Evolutionary conservation across 2,329 filamentous ascomycete species (phyloP).

Genomic region (Harringtonia lauricola): DNA sequence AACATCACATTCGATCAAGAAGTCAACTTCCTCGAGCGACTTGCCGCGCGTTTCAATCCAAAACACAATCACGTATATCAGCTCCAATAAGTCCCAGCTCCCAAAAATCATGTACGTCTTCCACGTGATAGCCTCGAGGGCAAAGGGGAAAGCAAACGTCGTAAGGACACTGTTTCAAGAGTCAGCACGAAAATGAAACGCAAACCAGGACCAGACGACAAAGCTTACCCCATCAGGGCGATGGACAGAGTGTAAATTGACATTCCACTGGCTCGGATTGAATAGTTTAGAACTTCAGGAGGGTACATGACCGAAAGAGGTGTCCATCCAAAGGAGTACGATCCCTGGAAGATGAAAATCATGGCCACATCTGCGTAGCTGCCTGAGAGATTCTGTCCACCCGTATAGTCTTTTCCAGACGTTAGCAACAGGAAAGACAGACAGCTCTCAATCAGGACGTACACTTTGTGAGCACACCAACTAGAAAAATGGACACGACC

Average conservation of each 20-base stretch:
- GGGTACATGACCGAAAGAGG: neutral
- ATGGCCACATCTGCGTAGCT: neutral
- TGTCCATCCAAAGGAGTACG: neutral
- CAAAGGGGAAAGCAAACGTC: neutral
- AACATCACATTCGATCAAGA: no score
- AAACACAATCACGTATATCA: neutral
- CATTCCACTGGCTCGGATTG: neutral
- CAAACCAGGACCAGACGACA: constrained; percentile 26
- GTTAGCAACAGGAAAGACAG: neutral
- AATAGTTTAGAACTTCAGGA: neutral
- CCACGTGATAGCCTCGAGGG: neutral
- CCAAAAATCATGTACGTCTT: neutral
- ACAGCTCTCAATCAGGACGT: neutral
- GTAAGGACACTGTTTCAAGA: constrained; percentile 22
- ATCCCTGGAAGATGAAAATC: neutral
- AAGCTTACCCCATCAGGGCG: neutral
- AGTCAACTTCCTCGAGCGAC: no score
- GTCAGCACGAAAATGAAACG: constrained; percentile 39
- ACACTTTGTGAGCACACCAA: neutral
- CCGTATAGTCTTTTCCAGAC: neutral
- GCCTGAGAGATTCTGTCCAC: neutral
- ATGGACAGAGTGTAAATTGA: neutral
- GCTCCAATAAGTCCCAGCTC: constrained; percentile 8
- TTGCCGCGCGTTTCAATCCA: no score
- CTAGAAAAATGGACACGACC: neutral